Evolutionary conservation across 495 filamentous ascomycete species (phyloP), one percentile per base, ranked within the genome.

Genomic region (Achaetomiella virescens): DNA sequence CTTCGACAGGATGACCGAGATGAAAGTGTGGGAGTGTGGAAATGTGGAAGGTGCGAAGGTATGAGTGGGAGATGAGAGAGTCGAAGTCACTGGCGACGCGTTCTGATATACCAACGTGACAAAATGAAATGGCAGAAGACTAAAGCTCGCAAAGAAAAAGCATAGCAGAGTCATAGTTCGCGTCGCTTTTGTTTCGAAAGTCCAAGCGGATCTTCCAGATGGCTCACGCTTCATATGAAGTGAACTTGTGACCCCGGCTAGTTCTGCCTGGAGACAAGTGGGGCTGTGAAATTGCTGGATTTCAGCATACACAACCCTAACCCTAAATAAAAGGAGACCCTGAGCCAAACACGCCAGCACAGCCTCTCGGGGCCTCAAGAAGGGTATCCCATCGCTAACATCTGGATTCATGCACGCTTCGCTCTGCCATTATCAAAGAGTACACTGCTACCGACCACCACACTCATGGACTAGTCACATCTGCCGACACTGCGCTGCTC

Each of bases 401-500:
- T 2, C 35, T 22, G 31, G n/a, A 20, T 38, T 20, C n/a, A 37
- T 36, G 12, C 20, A 50, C 20, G 15, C 27, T 5, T 10, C 43
- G 43, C 43, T 46, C 24, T 21, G 22, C 14, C 43, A 27, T 3
- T 46, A 46, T n/a, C 15, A 25, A 24, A 44, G 21, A 27, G 36
- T n/a, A 1, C 6, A 8, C 14, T 42, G 8, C 11, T 33, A 22
- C 36, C 17, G 9, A 18, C 14, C 10, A 48, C 18, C 14, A 33
- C 12, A 35, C 38, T 17, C n/a, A 62, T 9, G 60, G 57, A 35
- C 27, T 59, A 17, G 45, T 22, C 11, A 57, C 14, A 7, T 48
- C 17, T 6, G 46, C 11, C n/a, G 52, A 46, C n/a, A 25, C 58
- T 17, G 35, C n/a, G 53, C 72, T 80, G 57, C 73, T 78, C 50